A percentile compares a stretch with the other conserved stretches of the same genome.
phyloP scores from a whole-genome alignment of 1,284 basidiomycete species.

The Neotropicomus parvogracilis region DNA sequence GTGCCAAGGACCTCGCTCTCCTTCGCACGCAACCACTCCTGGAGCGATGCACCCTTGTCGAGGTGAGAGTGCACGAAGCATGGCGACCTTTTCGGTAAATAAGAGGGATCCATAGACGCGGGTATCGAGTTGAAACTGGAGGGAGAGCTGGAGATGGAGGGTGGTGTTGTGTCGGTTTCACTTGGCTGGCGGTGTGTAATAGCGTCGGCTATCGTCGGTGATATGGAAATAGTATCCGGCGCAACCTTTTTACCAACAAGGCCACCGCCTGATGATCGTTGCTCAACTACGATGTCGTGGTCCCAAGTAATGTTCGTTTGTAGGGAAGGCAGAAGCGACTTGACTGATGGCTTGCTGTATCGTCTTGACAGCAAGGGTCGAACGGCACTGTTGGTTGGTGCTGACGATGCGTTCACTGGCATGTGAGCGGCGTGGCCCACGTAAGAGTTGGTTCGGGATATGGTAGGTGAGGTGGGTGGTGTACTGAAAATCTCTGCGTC shows the following conservation, averaged over 20 bases:
- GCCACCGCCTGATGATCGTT: conserved; percentile 20
- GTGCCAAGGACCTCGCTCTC: conserved; percentile 37
- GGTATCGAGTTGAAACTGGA: conserved; percentile 31
- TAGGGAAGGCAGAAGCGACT: conserved; percentile 35
- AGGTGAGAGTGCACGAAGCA: conserved; percentile 86
- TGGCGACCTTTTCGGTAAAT: conserved; percentile 55
- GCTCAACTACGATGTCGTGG: conserved; percentile 44
- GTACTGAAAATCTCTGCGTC: conserved; percentile 54
- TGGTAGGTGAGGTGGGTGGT: conserved; percentile 53
- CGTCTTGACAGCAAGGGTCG: conserved; percentile 47
- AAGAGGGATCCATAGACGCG: conserved; percentile 32
- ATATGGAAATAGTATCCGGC: conserved; percentile 17
- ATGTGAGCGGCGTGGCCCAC: conserved; percentile 32
- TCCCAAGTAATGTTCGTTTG: conserved; percentile 47
- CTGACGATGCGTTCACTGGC: conserved; percentile 24
- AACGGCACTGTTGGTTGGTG: conserved; percentile 29
- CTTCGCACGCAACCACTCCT: conserved; percentile 63
- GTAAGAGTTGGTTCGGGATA: conserved; percentile 25
- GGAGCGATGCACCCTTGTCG: conserved; percentile 69
- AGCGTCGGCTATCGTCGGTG: conserved; percentile 26
- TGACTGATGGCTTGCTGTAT: conserved; percentile 39
- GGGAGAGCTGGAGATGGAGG: conserved; percentile 31
- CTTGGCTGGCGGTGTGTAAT: conserved; percentile 21
- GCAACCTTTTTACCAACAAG: conserved; percentile 23
- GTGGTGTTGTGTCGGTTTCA: conserved; percentile 11